Base-by-base conservation (phyloP, 2,329 filamentous ascomycete species). In the Aspergillus ochraceus region DNA sequence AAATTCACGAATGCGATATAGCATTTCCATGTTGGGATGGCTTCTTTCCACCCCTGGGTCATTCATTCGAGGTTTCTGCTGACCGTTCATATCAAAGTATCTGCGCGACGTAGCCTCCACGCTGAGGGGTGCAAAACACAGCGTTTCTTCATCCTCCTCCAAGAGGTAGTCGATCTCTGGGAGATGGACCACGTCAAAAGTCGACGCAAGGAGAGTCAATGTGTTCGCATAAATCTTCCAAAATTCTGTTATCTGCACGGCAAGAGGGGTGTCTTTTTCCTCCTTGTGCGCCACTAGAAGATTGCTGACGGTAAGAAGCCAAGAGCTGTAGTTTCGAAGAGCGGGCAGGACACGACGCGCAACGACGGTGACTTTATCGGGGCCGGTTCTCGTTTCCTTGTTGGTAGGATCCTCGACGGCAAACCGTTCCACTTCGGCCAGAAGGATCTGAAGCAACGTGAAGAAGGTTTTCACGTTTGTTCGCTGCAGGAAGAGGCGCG, bases 381-480 rank as follows among this genome's bases (percentile, higher is more conserved):
- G 65, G 51, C 73, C 66, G 64, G 67, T 66, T 51, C 71, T 68
- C 73, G 73, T 63, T 72, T 75, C 64, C 69, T 73, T 76, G 55
- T 74, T 72, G 47, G 77, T 80, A 32, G 73, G 70, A 17, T 83
- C 80, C 58, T 84, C 80, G 22, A 78, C 76, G 51, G 72, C 86
- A 24, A 81, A 77, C n/a, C 80, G 82, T 57, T 87, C 84, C 3
- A 96, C 80, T 66, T 92, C 88, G n/a, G 85, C 82, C 63, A 88
- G 81, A 39, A 96, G 80, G 29, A 89, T 79, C 55, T 89, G 87
- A 50, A 93, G 84, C 32, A 97, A 81, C 0, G 85, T 84, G 58
- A 88, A 85, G 68, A 96, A 89, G 10, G 89, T 91, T 54, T 89
- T 89, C 52, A 92, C 81, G 69, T 96, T 97, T 62, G 96, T 85